Percentiles rank a stretch among this genome's conserved stretches.
phyloP scores from a whole-genome alignment of 1,284 basidiomycete genomes.

The Dichomitus squalens region DNA sequence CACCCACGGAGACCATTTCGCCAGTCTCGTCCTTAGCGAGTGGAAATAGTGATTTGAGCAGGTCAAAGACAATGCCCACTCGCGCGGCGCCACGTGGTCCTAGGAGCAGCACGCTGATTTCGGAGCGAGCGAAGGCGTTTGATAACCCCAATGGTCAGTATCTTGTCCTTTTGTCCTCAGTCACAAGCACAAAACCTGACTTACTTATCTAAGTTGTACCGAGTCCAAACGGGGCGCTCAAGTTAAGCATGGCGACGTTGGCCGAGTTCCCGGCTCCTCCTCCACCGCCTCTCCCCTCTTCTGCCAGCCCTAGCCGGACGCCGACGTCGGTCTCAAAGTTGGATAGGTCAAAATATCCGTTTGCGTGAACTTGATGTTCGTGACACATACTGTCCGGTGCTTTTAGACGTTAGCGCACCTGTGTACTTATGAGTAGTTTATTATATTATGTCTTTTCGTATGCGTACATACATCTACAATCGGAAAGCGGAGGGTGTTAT shows the following conservation, averaged over 20 bases:
- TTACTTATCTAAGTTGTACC: constrained; percentile 10
- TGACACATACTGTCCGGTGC: neutral
- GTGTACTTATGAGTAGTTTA: constrained; percentile 19
- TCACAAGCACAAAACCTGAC: neutral
- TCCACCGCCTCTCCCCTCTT: constrained; percentile 37
- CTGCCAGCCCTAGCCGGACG: constrained; percentile 1
- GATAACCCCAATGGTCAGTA: constrained; percentile 27
- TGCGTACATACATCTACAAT: neutral
- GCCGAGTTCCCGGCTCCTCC: constrained; percentile 45
- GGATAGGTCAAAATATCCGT: constrained; percentile 41
- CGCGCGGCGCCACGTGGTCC: constrained; percentile 22
- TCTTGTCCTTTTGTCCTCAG: neutral
- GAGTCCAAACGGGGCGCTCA: constrained; percentile 20
- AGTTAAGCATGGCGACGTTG: constrained; percentile 30
- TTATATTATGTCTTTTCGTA: constrained; percentile 4
- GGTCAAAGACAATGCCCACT: constrained; percentile 26
- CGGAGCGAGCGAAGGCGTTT: constrained; percentile 49
- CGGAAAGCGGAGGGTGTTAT: no score
- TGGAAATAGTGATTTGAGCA: constrained; percentile 16
- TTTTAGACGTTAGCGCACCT: neutral
- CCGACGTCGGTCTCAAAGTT: constrained; percentile 33
- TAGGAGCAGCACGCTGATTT: constrained; percentile 48
- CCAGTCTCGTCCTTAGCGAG: constrained; percentile 16
- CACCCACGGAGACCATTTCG: constrained; percentile 16
- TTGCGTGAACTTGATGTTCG: constrained; percentile 11